phyloP scores from a whole-genome alignment of 345 rosid species.

The Pugionium cornutum region DNA sequence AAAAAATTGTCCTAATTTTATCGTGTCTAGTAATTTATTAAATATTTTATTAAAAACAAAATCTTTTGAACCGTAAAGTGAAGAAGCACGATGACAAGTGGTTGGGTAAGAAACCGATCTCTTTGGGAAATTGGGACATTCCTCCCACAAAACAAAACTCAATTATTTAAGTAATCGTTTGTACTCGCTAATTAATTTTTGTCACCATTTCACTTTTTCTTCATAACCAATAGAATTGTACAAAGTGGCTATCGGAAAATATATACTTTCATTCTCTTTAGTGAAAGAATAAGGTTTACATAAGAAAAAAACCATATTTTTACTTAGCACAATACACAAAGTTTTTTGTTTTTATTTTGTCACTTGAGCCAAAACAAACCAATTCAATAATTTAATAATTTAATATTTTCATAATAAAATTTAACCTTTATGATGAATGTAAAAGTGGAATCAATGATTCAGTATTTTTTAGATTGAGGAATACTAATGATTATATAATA shows the following conservation, averaged over 20 bases:
- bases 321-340: background rate
- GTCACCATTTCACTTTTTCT: constrained; percentile 27
- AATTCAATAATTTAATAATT: too few relatives aligned
- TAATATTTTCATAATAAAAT: background rate
- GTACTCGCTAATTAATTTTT: constrained; percentile 8
- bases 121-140: constrained; percentile 97
- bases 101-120: constrained; percentile 41
- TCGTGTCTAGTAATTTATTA: too few relatives aligned
- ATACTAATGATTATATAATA: background rate
- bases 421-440: too few relatives aligned
- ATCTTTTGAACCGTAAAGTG: too few relatives aligned
- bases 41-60: too few relatives aligned
- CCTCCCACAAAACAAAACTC: constrained; percentile 40
- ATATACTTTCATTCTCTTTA: background rate
- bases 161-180: constrained; percentile 5
- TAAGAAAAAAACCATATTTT: background rate
- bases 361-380: too few relatives aligned
- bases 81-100: constrained; percentile 43
- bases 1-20: background rate
- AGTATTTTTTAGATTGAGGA: background rate
- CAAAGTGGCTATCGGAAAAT: constrained; percentile 14
- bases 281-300: background rate
- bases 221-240: constrained; percentile 35
- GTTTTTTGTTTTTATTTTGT: background rate
- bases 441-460: too few relatives aligned